Conservation (phyloP, 2,329 filamentous ascomycete species). For the Curvularia hawaiiensis region DNA sequence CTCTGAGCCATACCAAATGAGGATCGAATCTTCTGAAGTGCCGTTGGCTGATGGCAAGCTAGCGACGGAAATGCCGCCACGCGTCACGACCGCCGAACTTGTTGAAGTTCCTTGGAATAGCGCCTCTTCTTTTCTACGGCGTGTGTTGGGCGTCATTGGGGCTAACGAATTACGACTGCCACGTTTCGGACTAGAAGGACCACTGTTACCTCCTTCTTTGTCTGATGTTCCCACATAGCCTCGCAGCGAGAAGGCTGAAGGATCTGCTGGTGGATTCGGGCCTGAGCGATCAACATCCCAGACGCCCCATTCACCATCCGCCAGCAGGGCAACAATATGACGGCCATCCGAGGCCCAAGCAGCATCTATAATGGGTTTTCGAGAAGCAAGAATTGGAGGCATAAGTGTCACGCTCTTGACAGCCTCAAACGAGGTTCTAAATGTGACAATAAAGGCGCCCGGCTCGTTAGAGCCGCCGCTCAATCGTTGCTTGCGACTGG, state of each 20-base stretch:
- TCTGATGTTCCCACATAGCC: slow-evolving; percentile 43
- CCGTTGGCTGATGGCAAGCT: slow-evolving; percentile 37
- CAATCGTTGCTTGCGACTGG: slow-evolving; percentile 28
- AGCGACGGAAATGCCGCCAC: slow-evolving; percentile 52
- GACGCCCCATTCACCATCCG: slow-evolving; percentile 60
- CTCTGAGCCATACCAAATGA: slow-evolving; percentile 54
- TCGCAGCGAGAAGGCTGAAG: slow-evolving; percentile 43
- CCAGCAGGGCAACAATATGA: slow-evolving; percentile 53
- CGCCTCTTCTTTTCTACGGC: slow-evolving; percentile 51
- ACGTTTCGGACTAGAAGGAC: slow-evolving; percentile 39
- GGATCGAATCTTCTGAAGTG: slow-evolving; percentile 51
- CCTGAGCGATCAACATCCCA: slow-evolving; percentile 52
- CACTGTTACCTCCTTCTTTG: slow-evolving; percentile 24
- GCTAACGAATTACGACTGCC: slow-evolving; percentile 47
- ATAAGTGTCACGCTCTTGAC: slow-evolving; percentile 30
- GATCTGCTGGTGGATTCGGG: slow-evolving; percentile 36
- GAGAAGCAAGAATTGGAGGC: slow-evolving; percentile 43
- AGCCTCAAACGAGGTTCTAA: slow-evolving; percentile 41
- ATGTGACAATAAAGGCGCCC: slow-evolving; percentile 41
- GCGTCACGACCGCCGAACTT: slow-evolving; percentile 35
- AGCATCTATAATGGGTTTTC: slow-evolving; percentile 56
- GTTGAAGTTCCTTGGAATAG: slow-evolving; percentile 52
- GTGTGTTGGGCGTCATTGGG: slow-evolving; percentile 59
- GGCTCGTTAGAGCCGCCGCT: slow-evolving; percentile 22
- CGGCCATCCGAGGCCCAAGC: slow-evolving; percentile 55